These are phyloP conservation scores for Colletotrichum sidae DNA, from an alignment of 2,329 filamentous ascomycete genomes.

Conservation along the genomic window DNA sequence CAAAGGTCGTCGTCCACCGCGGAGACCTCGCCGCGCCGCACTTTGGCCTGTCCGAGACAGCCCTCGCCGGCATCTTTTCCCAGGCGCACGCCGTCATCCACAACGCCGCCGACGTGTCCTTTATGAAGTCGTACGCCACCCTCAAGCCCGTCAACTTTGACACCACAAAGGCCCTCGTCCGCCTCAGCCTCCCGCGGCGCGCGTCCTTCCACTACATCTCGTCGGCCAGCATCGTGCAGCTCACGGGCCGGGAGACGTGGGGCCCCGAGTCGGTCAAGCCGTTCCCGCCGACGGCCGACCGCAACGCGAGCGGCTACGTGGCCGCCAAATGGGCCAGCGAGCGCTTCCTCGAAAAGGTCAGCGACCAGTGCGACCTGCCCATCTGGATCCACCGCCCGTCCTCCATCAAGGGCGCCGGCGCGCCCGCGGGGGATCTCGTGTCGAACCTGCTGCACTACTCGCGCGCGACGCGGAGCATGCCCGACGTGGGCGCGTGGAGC, in stretches of 20 bases:
- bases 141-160: slow-evolving; percentile 50
- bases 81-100: slow-evolving; percentile 62
- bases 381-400: slow-evolving; percentile 38
- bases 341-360: slow-evolving; percentile 43
- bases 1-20: neutral
- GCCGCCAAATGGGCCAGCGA: slow-evolving; percentile 50
- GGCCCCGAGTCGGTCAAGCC: neutral
- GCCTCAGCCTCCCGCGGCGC: slow-evolving; percentile 41
- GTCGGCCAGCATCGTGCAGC: slow-evolving; percentile 23
- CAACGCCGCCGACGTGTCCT: slow-evolving; percentile 56
- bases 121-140: slow-evolving; percentile 50
- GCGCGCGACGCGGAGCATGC: neutral
- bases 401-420: slow-evolving; percentile 25
- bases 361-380: slow-evolving; percentile 11
- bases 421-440: neutral
- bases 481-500: neutral
- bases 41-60: slow-evolving; percentile 39
- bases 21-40: slow-evolving; percentile 15
- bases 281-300: neutral
- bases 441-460: neutral
- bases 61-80: slow-evolving; percentile 39
- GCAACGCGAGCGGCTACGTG: slow-evolving; percentile 44
- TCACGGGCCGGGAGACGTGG: slow-evolving; percentile 8
- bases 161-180: slow-evolving; percentile 48
- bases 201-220: slow-evolving; percentile 48